A percentile compares a stretch with the other conserved stretches of the same genome.
phyloP scores from a whole-genome alignment of 495 filamentous ascomycete species.

The Penicilliopsis zonata region DNA sequence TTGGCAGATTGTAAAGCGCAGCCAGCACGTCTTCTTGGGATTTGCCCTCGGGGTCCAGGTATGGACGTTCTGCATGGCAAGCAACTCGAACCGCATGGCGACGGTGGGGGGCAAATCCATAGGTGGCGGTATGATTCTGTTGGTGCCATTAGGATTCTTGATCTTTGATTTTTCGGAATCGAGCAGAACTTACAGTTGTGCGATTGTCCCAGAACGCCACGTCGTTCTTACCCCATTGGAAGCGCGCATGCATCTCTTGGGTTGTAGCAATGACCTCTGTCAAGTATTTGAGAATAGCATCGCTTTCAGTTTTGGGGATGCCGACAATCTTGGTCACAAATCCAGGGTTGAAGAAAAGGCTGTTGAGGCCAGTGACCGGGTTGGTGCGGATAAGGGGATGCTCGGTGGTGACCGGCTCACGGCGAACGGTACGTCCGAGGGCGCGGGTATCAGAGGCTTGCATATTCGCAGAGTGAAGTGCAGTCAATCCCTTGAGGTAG shows the following conservation, averaged over 20 bases:
- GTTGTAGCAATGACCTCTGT: slow-evolving; percentile 50
- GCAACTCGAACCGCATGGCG: slow-evolving; percentile 53
- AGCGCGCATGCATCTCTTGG: slow-evolving; percentile 58
- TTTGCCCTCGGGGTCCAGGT: slow-evolving; percentile 36
- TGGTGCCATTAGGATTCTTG: background rate
- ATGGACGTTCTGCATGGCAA: slow-evolving; percentile 43
- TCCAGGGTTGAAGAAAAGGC: slow-evolving; percentile 64
- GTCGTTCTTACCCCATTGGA: slow-evolving; percentile 57
- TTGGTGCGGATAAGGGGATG: slow-evolving; percentile 65
- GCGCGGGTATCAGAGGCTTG: slow-evolving; percentile 55
- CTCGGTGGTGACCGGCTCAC: slow-evolving; percentile 50
- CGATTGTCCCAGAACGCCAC: slow-evolving; percentile 73
- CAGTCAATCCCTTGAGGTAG: slow-evolving; percentile 57
- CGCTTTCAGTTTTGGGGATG: slow-evolving; percentile 50
- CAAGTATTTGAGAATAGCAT: slow-evolving; percentile 52
- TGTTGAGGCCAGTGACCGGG: slow-evolving; percentile 65
- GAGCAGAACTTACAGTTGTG: slow-evolving; percentile 34
- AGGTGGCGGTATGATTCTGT: slow-evolving; percentile 49
- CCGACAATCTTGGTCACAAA: slow-evolving; percentile 67
- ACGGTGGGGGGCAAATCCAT: slow-evolving; percentile 49
- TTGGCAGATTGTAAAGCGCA: slow-evolving; percentile 35
- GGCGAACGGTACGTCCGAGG: slow-evolving; percentile 49
- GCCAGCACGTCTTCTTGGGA: slow-evolving; percentile 49
- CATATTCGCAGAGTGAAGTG: slow-evolving; percentile 58
- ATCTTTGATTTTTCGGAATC: background rate